These are phyloP conservation scores for Nakazawaea ernobii DNA, from an alignment of 805 yeast genomes.

Conservation along the genomic window DNA sequence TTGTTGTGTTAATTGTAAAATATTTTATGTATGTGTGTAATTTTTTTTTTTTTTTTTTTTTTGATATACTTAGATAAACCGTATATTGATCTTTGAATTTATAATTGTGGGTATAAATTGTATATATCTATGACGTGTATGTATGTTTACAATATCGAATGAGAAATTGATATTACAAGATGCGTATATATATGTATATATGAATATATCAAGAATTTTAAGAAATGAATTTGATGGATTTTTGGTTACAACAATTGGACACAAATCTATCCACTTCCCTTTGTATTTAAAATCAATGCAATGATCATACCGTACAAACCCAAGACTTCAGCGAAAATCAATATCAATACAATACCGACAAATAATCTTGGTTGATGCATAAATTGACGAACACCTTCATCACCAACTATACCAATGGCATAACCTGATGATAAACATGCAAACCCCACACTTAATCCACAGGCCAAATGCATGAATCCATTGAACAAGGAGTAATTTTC, in stretches of 20 bases:
- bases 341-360: slow-evolving; percentile 96
- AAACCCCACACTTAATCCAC: slow-evolving; percentile 94
- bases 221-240: neutral
- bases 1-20: neutral
- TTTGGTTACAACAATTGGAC: neutral
- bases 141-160: too few species aligned
- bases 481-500: slow-evolving; percentile 80
- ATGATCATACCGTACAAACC: slow-evolving; percentile 97
- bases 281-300: slow-evolving; percentile 87
- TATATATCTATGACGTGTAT: too few species aligned
- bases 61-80: too few species aligned
- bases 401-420: slow-evolving; percentile 98
- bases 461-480: slow-evolving; percentile 97
- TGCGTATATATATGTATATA: too few species aligned
- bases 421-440: slow-evolving; percentile 96
- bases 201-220: too few species aligned
- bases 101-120: too few species aligned
- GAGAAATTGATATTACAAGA: too few species aligned
- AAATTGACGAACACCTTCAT: slow-evolving; percentile 98
- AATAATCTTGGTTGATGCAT: slow-evolving; percentile 98
- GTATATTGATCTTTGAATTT: too few species aligned
- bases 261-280: slow-evolving; percentile 54
- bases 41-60: neutral
- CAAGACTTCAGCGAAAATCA: slow-evolving; percentile 97
- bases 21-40: neutral